phyloP scores from a whole-genome alignment of 768 basidiomycete species.

The Phanerochaete carnosa region DNA sequence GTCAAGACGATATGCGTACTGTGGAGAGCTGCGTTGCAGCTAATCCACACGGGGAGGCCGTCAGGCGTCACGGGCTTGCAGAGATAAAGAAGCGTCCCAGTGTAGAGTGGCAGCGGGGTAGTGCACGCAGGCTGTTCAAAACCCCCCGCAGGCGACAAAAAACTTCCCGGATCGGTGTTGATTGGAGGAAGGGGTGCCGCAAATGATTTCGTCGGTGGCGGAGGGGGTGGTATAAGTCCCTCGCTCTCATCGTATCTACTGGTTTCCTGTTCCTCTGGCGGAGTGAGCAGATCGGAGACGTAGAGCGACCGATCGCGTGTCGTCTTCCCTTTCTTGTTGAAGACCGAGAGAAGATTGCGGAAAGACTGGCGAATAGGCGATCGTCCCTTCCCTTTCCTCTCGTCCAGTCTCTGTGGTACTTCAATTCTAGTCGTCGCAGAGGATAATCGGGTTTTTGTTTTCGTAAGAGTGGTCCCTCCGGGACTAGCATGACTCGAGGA shows the following conservation, averaged over 20 bases:
- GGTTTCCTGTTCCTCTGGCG: background rate
- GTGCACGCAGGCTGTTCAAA: slow-evolving; percentile 12
- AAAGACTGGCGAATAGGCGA: slow-evolving; percentile 65
- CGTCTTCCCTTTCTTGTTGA: slow-evolving; percentile 42
- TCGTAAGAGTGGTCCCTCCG: background rate
- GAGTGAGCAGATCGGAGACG: background rate
- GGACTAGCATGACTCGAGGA: slow-evolving; percentile 3
- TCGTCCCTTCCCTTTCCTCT: slow-evolving; percentile 39
- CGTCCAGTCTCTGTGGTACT: slow-evolving; percentile 7
- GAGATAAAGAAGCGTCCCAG: slow-evolving; percentile 50
- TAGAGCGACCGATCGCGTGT: background rate
- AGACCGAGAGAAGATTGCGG: slow-evolving; percentile 57
- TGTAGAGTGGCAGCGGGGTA: slow-evolving; percentile 20
- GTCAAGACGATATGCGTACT: slow-evolving; percentile 43
- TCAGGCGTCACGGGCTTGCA: slow-evolving; percentile 26
- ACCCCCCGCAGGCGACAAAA: background rate
- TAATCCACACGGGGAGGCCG: slow-evolving; percentile 45
- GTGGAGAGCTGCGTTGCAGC: slow-evolving; percentile 39
- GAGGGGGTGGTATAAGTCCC: background rate
- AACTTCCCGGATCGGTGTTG: background rate
- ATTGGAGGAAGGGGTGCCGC: background rate
- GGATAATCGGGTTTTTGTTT: background rate
- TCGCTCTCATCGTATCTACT: background rate
- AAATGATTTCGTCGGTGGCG: background rate
- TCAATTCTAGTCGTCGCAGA: background rate